Evolutionary conservation across 495 filamentous ascomycete species (phyloP), one percentile per base, ranked within the genome.

Genomic region (Neurospora cerealis): DNA sequence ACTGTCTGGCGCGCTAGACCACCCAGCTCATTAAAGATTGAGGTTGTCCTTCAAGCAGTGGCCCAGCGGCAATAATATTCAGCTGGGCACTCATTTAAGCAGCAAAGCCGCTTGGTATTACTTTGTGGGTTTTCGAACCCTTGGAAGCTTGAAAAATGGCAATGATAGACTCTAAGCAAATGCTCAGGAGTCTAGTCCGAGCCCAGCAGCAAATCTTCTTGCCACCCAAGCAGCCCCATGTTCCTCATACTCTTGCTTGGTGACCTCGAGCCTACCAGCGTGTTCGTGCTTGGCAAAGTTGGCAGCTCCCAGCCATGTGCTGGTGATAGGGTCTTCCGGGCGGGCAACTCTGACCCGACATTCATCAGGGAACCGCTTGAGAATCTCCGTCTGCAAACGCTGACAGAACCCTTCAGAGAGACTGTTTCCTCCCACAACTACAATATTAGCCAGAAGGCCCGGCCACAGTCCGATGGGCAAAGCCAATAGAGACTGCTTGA

Each of bases 211-310:
- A 71, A 98, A 97, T 78, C 90, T 93, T 74, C 89, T 89, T 41
- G 87, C 88, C 32, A 91, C 86, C 93, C 93, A 98, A 32, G 83
- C 86, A 71, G 89, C 89, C 36, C 96, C 96, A 79, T 93, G 80
- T 81, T 99, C 96, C 70, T 93, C 89, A 81, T 98, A 98, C 78
- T 99, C 94, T 73, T 93, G 87, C 74, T 93, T 92, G 7, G 92
- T 95, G 17, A 98, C 92, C 0, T 89, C 87, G 13, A 93, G 82
- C 46, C 84, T 83, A 73, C 88, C 84, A 69, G 95, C 76, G 44
- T 90, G 86, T 72, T 86, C 86, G 79, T 96, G 89, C 39, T 80
- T 87, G 2, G 93, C 95, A 70, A 97, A 85, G 44, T 88, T 87
- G 34, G 91, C 91, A 19, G 91, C 96, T 21, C 96, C 96, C 3